A percentile compares a stretch with the other conserved stretches of the same genome.
Evolutionary conservation across 2,329 filamentous ascomycete species (phyloP).

Genomic region (Fusarium sterilihyphosum): DNA sequence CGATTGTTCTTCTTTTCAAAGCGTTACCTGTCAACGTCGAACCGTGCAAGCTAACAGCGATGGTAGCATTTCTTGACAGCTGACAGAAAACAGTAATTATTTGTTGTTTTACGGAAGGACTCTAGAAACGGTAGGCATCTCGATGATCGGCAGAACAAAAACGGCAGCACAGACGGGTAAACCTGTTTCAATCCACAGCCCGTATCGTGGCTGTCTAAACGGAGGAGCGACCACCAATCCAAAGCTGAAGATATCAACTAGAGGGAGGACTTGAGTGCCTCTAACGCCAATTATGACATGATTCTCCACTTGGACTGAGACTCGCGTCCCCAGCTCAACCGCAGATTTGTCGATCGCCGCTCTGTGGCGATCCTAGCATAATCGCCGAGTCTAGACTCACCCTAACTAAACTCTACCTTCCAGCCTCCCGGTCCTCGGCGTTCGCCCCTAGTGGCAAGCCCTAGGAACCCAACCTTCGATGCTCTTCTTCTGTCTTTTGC

Average conservation of each 20-base stretch:
- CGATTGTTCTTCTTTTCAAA: not conserved
- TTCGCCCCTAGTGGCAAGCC: not conserved
- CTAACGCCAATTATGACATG: not conserved
- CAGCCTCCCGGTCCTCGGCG: slow-evolving; percentile 17
- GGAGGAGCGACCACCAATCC: not conserved
- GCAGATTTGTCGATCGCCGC: slow-evolving; percentile 1
- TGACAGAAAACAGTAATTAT: not conserved
- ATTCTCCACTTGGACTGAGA: slow-evolving; percentile 5
- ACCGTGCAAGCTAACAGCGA: too few species aligned
- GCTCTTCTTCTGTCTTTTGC: not conserved
- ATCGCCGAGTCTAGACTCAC: slow-evolving; percentile 25
- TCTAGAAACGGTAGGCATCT: not conserved
- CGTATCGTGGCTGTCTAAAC: not conserved
- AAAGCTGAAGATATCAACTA: not conserved
- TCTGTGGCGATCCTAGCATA: slow-evolving; percentile 1
- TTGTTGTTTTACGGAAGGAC: not conserved
- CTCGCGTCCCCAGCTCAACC: not conserved
- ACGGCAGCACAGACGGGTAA: not conserved
- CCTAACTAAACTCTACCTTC: not conserved
- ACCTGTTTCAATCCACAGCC: not conserved
- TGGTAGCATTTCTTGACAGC: not conserved
- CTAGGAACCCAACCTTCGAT: not conserved
- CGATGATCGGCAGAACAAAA: not conserved
- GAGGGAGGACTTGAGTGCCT: not conserved
- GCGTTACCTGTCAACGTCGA: too few species aligned